Conservation (phyloP, 257 asterid genomes). For the Cynanchum wilfordii region DNA sequence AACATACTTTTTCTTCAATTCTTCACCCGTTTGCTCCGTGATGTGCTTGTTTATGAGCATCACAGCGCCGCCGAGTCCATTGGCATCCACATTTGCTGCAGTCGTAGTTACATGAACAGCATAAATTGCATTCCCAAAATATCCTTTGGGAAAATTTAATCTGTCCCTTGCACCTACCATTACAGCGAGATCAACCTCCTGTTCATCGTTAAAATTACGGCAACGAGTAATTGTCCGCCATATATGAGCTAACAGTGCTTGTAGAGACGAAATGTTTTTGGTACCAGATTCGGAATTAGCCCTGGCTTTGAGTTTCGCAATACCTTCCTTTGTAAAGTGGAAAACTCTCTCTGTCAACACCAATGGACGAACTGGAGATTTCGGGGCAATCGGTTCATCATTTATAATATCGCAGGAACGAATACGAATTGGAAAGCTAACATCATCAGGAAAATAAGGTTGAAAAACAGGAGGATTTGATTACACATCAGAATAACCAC, state of each 20-base stretch:
- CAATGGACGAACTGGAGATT: neutral
- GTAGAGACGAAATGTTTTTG: conserved; percentile 34
- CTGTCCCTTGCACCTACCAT: conserved; percentile 2
- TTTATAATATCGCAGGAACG: conserved; percentile 14
- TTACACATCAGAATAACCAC: conserved; percentile 19
- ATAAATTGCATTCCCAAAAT: too few species aligned
- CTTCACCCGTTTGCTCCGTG: conserved; percentile 1
- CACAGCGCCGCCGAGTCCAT: too few species aligned
- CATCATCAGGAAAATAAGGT: conserved; percentile 22
- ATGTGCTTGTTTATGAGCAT: conserved; percentile 11
- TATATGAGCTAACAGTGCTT: conserved; percentile 41
- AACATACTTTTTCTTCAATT: conserved; percentile 18
- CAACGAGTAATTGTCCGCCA: conserved; percentile 38
- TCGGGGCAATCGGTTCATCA: neutral
- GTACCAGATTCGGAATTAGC: conserved; percentile 30
- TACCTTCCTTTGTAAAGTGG: conserved; percentile 26
- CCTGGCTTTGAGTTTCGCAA: conserved; percentile 27
- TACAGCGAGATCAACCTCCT: conserved; percentile 18
- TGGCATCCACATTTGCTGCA: too few species aligned
- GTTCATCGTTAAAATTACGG: neutral
- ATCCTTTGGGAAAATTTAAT: too few species aligned
- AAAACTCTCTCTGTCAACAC: conserved; percentile 25
- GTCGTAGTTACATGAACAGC: too few species aligned
- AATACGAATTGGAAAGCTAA: neutral
- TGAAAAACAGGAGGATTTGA: conserved; percentile 26